These are phyloP conservation scores for Aspergillus glaucus DNA, from an alignment of 2,329 filamentous ascomycete genomes.

Conservation along the genomic window DNA sequence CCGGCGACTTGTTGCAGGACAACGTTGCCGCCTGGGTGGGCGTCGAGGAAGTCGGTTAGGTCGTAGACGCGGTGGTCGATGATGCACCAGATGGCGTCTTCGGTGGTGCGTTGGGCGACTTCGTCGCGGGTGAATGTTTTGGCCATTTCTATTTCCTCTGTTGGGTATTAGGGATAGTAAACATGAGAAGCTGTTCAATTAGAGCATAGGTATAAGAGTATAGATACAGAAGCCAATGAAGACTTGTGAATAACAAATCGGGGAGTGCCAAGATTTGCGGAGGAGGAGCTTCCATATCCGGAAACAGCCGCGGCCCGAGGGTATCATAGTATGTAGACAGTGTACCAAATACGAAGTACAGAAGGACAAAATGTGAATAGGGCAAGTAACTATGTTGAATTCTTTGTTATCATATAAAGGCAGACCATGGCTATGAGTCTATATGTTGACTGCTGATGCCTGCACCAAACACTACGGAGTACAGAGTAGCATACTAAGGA, in stretches of 20 bases:
- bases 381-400: too few relatives aligned
- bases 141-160: conserved; percentile 8
- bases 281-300: neutral
- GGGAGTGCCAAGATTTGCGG: neutral
- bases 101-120: conserved; percentile 68
- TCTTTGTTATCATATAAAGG: too few relatives aligned
- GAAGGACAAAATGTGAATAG: neutral
- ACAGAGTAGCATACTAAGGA: too few relatives aligned
- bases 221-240: conserved; percentile 1
- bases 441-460: too few relatives aligned
- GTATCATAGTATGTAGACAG: neutral
- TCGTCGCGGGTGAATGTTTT: conserved; percentile 45
- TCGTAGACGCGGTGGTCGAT: conserved; percentile 86
- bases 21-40: conserved; percentile 74
- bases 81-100: conserved; percentile 74
- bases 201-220: neutral
- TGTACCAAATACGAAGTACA: neutral
- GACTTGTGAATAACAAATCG: neutral
- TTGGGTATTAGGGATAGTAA: neutral
- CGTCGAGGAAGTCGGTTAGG: conserved; percentile 75
- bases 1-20: conserved; percentile 77
- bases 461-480: too few relatives aligned
- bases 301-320: neutral
- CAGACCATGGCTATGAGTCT: too few relatives aligned
- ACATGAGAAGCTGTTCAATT: neutral